A percentile compares a stretch with the other conserved stretches of the same genome.
Conservation (phyloP, 768 basidiomycete genomes). For the Hysterangium stoloniferum region DNA sequence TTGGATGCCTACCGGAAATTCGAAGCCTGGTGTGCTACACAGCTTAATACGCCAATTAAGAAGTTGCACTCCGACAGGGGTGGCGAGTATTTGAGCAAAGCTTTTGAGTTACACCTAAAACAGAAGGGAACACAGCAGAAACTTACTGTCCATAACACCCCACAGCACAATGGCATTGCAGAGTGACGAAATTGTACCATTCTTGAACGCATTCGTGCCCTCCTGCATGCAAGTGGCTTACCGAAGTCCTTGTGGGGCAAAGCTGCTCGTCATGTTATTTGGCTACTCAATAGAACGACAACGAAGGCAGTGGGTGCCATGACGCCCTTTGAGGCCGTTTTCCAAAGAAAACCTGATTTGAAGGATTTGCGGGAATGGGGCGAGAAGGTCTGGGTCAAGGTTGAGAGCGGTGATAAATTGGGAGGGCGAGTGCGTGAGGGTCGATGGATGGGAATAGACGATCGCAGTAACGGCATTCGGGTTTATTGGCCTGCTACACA, state of each 20-base stretch:
- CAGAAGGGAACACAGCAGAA: constrained; percentile 31
- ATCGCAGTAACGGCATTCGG: neutral
- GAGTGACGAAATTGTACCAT: too few species aligned
- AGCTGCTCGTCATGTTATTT: constrained; percentile 18
- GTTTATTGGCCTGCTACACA: constrained; percentile 17
- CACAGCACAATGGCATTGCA: too few species aligned
- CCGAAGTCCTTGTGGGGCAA: constrained; percentile 21
- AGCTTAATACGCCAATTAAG: too few species aligned
- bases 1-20: constrained; percentile 1
- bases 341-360: too few species aligned
- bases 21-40: too few species aligned
- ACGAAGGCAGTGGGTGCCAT: constrained; percentile 15
- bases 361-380: neutral
- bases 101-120: constrained; percentile 26
- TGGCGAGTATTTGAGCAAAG: constrained; percentile 31
- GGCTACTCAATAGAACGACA: constrained; percentile 17
- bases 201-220: too few species aligned
- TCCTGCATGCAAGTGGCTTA: too few species aligned
- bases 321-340: constrained; percentile 20
- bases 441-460: constrained; percentile 13
- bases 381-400: neutral
- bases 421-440: constrained; percentile 7
- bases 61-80: too few species aligned
- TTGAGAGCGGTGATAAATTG: too few species aligned
- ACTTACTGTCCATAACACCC: constrained; percentile 28